Evolutionary conservation across 139 green algal species (phyloP), one percentile per base, ranked within the genome.

Genomic region (Chlorella vulgaris): DNA sequence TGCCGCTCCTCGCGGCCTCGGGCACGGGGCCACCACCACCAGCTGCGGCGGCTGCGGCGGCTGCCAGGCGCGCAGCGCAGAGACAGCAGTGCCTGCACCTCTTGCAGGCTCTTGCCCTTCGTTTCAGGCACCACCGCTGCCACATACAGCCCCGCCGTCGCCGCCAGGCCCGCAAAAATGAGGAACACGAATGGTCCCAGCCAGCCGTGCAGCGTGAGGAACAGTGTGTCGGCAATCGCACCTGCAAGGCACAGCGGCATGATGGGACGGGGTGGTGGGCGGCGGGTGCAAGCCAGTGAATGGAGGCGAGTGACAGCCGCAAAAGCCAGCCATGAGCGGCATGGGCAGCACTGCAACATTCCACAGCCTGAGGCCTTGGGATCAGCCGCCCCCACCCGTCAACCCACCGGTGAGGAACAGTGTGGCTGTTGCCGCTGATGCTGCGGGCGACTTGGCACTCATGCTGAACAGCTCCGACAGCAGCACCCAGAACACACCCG

Each of bases 401-500:
- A 24, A 18, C 69, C 42, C 83, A 87, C 91, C 91, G 18, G 86
- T 91, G 2, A 91, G 74, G 62, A 97, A 96, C 7, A 95, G 83
- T 40, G 87, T 76, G 15, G 89, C 86, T 33, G 89, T 94, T 28
- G 91, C 90, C 3, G 86, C 84, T 0, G 91, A 88, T 10, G 81
- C 81, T 10, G 89, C 93, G 0, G 90, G 83, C 0, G 83, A 89
- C 83, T 95, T 95, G 69, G 75, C 75, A 31, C 50, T 60, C 93
- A 96, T 95, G 60, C 65, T 86, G 86, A 95, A 95, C 21, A 96
- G 55, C 87, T 97, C 94, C 1, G 75, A 88, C 18, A 94, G 77
- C 28, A 97, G 81, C 39, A 97, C 89, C 94, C 93, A 94, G 76
- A 95, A 96, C 55, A 97, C 69, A 7, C 90, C 92, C 4, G 88